These are phyloP conservation scores for Rutstroemia sydowiana DNA, from an alignment of 2,329 filamentous ascomycete species.

Conservation along the genomic window DNA sequence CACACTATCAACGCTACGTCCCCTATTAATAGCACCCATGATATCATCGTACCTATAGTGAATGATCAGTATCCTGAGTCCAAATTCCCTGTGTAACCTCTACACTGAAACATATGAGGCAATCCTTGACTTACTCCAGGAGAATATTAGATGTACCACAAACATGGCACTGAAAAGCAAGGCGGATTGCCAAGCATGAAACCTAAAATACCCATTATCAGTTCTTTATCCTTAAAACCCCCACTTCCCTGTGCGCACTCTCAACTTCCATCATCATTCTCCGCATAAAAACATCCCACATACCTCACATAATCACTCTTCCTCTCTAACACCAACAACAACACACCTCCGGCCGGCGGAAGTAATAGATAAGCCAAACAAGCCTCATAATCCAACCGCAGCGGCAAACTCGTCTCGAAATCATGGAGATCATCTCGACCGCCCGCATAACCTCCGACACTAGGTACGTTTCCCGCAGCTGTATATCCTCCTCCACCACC, in stretches of 20 bases:
- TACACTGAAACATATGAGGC: too few species aligned
- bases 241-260: background rate
- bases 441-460: background rate
- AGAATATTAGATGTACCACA: slow-evolving; percentile 76
- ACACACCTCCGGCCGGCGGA: slow-evolving; percentile 77
- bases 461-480: background rate
- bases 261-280: background rate
- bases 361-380: slow-evolving; percentile 79
- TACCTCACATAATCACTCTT: slow-evolving; percentile 96
- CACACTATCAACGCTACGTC: slow-evolving; percentile 73
- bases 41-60: slow-evolving; percentile 48
- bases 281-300: slow-evolving; percentile 23
- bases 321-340: slow-evolving; percentile 79
- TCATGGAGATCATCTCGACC: slow-evolving; percentile 55
- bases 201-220: slow-evolving; percentile 43
- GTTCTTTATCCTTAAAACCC: background rate
- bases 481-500: background rate
- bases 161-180: slow-evolving; percentile 70
- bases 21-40: slow-evolving; percentile 71
- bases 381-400: slow-evolving; percentile 85
- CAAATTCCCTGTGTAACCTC: too few species aligned
- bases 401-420: slow-evolving; percentile 83
- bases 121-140: slow-evolving; percentile 54
- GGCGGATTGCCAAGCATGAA: slow-evolving; percentile 93
- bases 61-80: background rate